These are phyloP conservation scores for Metarhizium humberi DNA, from an alignment of 2,329 filamentous ascomycete genomes.

Conservation along the genomic window DNA sequence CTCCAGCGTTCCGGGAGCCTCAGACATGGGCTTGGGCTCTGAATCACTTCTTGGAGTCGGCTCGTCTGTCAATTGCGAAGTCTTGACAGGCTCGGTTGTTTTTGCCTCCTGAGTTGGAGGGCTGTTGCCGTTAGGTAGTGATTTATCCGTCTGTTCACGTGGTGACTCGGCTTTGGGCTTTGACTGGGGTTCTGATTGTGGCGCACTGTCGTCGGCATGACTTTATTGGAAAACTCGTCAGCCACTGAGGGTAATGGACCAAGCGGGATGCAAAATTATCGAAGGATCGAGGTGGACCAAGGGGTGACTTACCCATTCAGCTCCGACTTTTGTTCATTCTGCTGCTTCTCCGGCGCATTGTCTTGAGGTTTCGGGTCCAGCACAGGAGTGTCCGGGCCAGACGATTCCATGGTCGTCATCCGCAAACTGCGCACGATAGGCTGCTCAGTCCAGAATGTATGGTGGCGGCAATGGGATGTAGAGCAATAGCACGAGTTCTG, in stretches of 20 bases:
- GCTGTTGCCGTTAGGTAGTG: slow-evolving; percentile 10
- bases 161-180: slow-evolving; percentile 3
- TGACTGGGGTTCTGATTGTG: slow-evolving; percentile 11
- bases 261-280: slow-evolving; percentile 1
- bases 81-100: slow-evolving; percentile 4
- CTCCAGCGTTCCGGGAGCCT: neutral
- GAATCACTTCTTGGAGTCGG: slow-evolving; percentile 1
- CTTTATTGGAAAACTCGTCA: slow-evolving; percentile 1
- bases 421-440: neutral
- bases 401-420: slow-evolving; percentile 46
- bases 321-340: slow-evolving; percentile 22
- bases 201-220: slow-evolving; percentile 1
- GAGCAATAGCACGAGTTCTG: slow-evolving; percentile 13
- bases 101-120: neutral
- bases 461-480: slow-evolving; percentile 7
- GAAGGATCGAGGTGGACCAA: neutral
- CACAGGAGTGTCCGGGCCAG: slow-evolving; percentile 29
- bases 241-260: neutral
- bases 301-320: slow-evolving; percentile 27
- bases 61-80: neutral
- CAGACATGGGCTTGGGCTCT: neutral
- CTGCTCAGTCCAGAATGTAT: neutral
- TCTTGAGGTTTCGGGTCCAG: slow-evolving; percentile 38
- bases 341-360: slow-evolving; percentile 17
- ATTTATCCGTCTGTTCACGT: slow-evolving; percentile 4